A percentile compares a stretch with the other conserved stretches of the same genome.
phyloP scores from a whole-genome alignment of 2,329 filamentous ascomycete species.

The Acrodontium crateriforme region DNA sequence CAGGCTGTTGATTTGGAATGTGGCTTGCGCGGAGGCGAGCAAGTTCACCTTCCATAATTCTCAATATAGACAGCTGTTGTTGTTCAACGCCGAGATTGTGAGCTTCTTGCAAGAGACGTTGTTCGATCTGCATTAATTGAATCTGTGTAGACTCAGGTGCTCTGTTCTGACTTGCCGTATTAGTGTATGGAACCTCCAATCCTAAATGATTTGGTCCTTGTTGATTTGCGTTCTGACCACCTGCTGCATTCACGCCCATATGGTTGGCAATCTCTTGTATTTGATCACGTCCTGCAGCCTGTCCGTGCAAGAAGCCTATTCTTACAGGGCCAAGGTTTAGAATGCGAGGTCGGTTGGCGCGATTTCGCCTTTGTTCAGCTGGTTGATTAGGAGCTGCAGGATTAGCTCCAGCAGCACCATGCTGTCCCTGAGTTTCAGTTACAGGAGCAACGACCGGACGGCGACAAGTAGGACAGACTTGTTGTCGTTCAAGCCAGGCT shows the following conservation, averaged over 20 bases:
- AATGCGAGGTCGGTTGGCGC: conserved; percentile 30
- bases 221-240: conserved; percentile 6
- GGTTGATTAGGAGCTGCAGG: conserved; percentile 8
- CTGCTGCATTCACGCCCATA: conserved; percentile 9
- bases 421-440: conserved; percentile 4
- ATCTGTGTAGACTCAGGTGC: conserved; percentile 33
- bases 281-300: conserved; percentile 30
- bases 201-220: conserved; percentile 24
- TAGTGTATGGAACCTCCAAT: conserved; percentile 13
- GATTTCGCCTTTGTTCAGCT: conserved; percentile 24
- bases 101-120: conserved; percentile 55
- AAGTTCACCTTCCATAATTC: conserved; percentile 53
- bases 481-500: conserved; percentile 93
- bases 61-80: conserved; percentile 55
- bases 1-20: conserved; percentile 10
- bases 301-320: conserved; percentile 52
- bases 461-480: conserved; percentile 91
- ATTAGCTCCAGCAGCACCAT: conserved; percentile 2
- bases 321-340: conserved; percentile 63
- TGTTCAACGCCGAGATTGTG: conserved; percentile 48
- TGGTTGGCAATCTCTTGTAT: conserved; percentile 29
- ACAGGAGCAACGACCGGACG: conserved; percentile 46
- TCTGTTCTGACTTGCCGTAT: conserved; percentile 3
- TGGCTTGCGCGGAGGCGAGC: conserved; percentile 42
- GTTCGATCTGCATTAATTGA: conserved; percentile 53